Percentiles rank a stretch among this genome's conserved stretches.
Evolutionary conservation across 2,329 filamentous ascomycete genomes (phyloP).

Genomic region (Tothia fuscella): DNA sequence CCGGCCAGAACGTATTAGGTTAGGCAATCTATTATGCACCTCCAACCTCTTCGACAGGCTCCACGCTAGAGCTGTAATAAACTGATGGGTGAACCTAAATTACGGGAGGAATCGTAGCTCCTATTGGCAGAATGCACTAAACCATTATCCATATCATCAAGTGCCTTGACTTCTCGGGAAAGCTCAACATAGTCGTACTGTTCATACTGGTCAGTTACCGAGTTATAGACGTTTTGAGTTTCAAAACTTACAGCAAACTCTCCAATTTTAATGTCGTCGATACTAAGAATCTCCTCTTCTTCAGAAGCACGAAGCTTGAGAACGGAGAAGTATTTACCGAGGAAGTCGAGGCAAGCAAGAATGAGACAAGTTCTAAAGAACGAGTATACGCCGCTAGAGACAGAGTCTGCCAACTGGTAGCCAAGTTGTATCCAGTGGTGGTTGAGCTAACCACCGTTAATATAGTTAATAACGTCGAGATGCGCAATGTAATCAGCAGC

Average conservation of each 20-base stretch:
- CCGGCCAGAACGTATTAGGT: no score
- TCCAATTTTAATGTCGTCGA: conserved; percentile 82
- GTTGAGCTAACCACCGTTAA: conserved; percentile 72
- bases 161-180: conserved; percentile 49
- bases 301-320: conserved; percentile 61
- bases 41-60: not conserved
- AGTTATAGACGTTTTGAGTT: conserved; percentile 7
- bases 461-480: conserved; percentile 59
- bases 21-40: no score
- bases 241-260: conserved; percentile 59
- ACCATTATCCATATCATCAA: conserved; percentile 23
- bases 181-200: conserved; percentile 84
- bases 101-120: not conserved
- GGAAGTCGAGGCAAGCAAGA: conserved; percentile 44
- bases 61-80: not conserved
- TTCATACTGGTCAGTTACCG: not conserved
- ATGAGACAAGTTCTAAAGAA: conserved; percentile 69
- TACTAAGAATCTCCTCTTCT: conserved; percentile 71
- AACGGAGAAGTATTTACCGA: conserved; percentile 68
- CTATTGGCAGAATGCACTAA: conserved; percentile 1
- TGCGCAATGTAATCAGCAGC: conserved; percentile 76
- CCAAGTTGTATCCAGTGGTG: conserved; percentile 71
- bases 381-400: conserved; percentile 64
- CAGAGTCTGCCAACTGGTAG: conserved; percentile 72
- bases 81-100: not conserved